Evolutionary conservation across 768 basidiomycete genomes (phyloP).

Genomic region (Rhodotorula toruloides): DNA sequence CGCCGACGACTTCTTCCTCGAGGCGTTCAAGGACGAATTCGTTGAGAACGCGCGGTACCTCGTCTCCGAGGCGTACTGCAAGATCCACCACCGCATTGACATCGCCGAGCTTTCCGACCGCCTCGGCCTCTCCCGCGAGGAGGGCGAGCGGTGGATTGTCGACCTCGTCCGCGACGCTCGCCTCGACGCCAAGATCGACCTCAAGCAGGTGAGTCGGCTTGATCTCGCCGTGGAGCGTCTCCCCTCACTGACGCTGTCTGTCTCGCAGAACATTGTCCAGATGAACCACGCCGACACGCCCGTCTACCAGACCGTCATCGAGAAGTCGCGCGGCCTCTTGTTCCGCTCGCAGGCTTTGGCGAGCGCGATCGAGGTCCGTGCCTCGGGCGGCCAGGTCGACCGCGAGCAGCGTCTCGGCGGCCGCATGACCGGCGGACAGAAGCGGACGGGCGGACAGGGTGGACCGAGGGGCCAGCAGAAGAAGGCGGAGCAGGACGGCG

Average conservation of each 20-base stretch:
- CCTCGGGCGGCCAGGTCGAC: constrained; percentile 32
- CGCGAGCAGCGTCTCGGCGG: constrained; percentile 25
- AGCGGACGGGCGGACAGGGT: constrained; percentile 2
- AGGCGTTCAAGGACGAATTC: constrained; percentile 85
- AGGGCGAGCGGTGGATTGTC: constrained; percentile 99
- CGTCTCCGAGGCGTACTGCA: constrained; percentile 94
- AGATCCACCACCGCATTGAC: constrained; percentile 72
- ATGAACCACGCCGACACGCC: constrained; percentile 85
- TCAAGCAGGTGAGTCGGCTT: constrained; percentile 55
- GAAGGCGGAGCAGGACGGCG: constrained; percentile 4
- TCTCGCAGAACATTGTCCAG: constrained; percentile 79
- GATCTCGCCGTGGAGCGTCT: background rate
- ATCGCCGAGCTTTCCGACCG: constrained; percentile 80
- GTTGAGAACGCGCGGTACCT: constrained; percentile 93
- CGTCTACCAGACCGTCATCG: constrained; percentile 88
- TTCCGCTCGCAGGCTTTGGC: constrained; percentile 77
- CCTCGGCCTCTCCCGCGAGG: constrained; percentile 84
- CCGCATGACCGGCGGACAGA: background rate
- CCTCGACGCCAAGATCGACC: constrained; percentile 96
- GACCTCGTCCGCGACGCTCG: constrained; percentile 96
- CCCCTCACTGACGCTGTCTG: background rate
- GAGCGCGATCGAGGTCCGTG: constrained; percentile 41
- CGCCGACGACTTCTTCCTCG: constrained; percentile 87
- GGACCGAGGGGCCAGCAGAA: background rate
- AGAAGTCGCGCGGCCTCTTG: constrained; percentile 86